A percentile compares a stretch with the other conserved stretches of the same genome.
Conservation (phyloP, 768 basidiomycete species). For the Porpolomopsis calyptriformis region DNA sequence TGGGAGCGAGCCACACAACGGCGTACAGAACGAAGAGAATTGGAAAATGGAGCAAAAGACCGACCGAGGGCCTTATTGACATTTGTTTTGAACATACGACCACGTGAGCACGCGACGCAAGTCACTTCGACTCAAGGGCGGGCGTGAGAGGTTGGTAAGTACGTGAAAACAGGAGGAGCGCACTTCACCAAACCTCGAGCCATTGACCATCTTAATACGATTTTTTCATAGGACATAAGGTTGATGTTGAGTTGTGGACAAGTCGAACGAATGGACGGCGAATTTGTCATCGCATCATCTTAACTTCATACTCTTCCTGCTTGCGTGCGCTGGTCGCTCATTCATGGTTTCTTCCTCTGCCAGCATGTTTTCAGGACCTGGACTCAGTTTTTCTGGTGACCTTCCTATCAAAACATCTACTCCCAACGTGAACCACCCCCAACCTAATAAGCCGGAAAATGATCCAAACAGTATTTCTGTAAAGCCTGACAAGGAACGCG, state of each 20-base stretch:
- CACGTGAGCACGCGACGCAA: not conserved
- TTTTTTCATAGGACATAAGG: no score
- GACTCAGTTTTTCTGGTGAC: no score
- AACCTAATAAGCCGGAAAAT: not conserved
- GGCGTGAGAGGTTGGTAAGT: no score
- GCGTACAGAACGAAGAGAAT: not conserved
- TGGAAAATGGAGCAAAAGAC: not conserved
- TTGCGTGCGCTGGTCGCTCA: not conserved
- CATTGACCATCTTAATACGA: no score
- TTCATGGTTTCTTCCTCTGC: not conserved
- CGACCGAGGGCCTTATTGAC: not conserved
- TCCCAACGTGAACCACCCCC: no score
- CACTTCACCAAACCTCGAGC: no score
- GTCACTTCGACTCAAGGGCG: no score
- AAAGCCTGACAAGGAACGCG: constrained; percentile 2
- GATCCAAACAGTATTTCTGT: not conserved
- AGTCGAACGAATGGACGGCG: no score
- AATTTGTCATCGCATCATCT: not conserved
- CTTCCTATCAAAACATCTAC: no score
- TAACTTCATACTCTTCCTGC: not conserved
- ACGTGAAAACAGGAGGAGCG: no score
- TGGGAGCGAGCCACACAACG: not conserved
- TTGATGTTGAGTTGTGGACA: no score
- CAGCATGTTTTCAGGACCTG: not conserved
- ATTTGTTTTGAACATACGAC: not conserved